A percentile compares a stretch with the other conserved stretches of the same genome.
phyloP scores from a whole-genome alignment of 1,284 basidiomycete species.

The Sphaerobolus stellatus region DNA sequence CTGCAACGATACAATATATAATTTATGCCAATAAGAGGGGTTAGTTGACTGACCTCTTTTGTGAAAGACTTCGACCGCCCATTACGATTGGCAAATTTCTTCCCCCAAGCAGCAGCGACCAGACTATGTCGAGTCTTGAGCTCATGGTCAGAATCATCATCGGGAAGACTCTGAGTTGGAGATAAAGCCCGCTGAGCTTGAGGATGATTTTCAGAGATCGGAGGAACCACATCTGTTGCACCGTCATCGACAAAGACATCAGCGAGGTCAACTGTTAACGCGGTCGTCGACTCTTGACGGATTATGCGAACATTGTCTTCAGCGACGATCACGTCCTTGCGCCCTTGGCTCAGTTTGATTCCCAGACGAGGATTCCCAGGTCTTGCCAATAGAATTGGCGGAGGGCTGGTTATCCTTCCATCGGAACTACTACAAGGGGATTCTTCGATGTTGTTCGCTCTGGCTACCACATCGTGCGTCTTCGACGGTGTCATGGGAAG shows the following conservation, averaged over 20 bases:
- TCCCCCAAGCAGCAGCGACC: conserved; percentile 10
- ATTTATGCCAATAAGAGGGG: no score
- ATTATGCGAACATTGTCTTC: not conserved
- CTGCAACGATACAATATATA: no score
- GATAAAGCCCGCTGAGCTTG: not conserved
- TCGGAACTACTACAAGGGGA: conserved; percentile 4
- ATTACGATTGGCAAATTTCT: conserved; percentile 5
- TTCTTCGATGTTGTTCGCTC: not conserved
- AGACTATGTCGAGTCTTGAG: conserved; percentile 2
- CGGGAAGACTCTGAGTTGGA: not conserved
- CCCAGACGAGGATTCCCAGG: not conserved
- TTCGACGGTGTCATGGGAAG: not conserved
- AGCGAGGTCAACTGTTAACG: not conserved
- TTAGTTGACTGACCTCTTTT: no score
- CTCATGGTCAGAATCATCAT: not conserved
- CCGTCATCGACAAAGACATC: not conserved
- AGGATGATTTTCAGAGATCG: not conserved
- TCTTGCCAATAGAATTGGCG: not conserved
- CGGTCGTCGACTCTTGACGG: no score
- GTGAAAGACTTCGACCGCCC: not conserved
- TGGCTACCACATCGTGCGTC: not conserved
- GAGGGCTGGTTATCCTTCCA: conserved; percentile 11
- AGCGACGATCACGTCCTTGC: not conserved
- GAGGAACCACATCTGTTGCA: not conserved
- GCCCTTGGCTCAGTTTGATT: not conserved